Evolutionary conservation across 768 basidiomycete genomes (phyloP), one percentile per base, ranked within the genome.

Genomic region (Serendipita sp.): DNA sequence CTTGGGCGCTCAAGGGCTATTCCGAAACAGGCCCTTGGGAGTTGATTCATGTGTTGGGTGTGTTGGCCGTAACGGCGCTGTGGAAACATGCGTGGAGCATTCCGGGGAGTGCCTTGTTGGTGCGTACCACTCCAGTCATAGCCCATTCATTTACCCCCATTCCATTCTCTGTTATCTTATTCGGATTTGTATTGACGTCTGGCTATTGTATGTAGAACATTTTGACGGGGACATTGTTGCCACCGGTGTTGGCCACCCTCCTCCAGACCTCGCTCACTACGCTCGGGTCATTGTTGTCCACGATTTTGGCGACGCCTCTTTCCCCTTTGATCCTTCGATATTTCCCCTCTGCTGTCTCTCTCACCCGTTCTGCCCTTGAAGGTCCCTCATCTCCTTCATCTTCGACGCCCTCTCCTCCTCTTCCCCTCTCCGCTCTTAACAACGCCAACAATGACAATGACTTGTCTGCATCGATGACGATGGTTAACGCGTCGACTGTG

Each of bases 71-170:
- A 14, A 85, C 87, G 17, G 89, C 90, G 3, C 76, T 91, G 30
- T 97, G 92, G 91, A 96, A 93, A 74, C 94, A 97, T 71, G 91
- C 93, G 2, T 97, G 93, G 94, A 93, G 90, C 64, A 82, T 97
- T 63, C 94, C 94, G 7, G 94, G 94, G 4, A 92, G 90, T 67
- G 91, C 95, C 53, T 79, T 95, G 56, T 85, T 93, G 86, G 89
- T 89, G 65, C 42, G 61, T 62, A n/a, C 11, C 42, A 17, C 14
- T n/a, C n/a, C n/a, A n/a, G 43, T n/a, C n/a, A n/a, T n/a, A n/a
- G n/a, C n/a, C n/a, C n/a, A 45, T 69, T 64, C 44, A 56, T 60
- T 14, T 26, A 45, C 61, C 20, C 31, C 64, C 61, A 60, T 60
- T 60, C 42, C n/a, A 64, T 60, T 1, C 7, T 38, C 7, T 38